Evolutionary conservation across 768 basidiomycete species (phyloP).

Genomic region (Paxillus ammoniavirescens): DNA sequence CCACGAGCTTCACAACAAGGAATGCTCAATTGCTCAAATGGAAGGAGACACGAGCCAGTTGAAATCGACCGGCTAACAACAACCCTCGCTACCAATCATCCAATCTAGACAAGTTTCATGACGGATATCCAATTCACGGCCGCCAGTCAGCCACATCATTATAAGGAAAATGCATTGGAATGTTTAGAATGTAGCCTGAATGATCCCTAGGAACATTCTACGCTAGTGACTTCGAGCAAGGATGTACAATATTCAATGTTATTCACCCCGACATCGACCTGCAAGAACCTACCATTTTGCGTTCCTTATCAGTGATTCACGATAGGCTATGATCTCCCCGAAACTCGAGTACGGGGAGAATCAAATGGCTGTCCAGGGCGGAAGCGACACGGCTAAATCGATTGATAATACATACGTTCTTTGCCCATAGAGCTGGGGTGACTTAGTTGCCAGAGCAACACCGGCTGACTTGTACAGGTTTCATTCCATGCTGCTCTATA

Average conservation of each 20-base stretch:
- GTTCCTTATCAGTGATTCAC: background rate
- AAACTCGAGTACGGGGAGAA: no score
- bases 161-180: no score
- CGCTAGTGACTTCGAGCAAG: background rate
- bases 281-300: background rate
- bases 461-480: background rate
- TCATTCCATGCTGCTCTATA: background rate
- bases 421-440: background rate
- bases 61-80: no score
- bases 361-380: background rate
- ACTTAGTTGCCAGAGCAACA: background rate
- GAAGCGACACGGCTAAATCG: no score
- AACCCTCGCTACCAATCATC: background rate
- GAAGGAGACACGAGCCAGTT: no score
- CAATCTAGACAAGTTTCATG: slow-evolving; percentile 5
- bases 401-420: no score
- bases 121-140: slow-evolving; percentile 1
- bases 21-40: no score
- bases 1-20: background rate
- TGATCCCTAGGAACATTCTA: background rate
- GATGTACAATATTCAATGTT: background rate
- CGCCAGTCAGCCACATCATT: background rate
- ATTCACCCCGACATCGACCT: background rate
- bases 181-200: no score
- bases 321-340: background rate